phyloP scores from a whole-genome alignment of 2,329 filamentous ascomycete species.

The Exophiala bonariae region DNA sequence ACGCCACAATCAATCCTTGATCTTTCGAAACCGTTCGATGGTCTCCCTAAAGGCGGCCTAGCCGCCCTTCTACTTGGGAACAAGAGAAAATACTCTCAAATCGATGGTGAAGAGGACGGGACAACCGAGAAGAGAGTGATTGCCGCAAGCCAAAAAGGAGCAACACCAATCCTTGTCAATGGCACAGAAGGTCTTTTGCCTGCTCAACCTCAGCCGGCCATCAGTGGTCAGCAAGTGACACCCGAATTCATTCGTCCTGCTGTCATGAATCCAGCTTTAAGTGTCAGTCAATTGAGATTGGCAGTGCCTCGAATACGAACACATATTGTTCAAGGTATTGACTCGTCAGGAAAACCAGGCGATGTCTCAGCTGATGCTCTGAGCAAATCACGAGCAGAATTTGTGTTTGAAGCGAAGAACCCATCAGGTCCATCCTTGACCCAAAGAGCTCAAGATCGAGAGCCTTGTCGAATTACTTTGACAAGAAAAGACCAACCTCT shows the following conservation, averaged over 20 bases:
- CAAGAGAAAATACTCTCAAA: slow-evolving; percentile 76
- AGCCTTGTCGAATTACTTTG: slow-evolving; percentile 81
- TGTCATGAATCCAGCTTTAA: slow-evolving; percentile 77
- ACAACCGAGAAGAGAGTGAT: slow-evolving; percentile 60
- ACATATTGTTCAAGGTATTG: slow-evolving; percentile 78
- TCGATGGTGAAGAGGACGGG: slow-evolving; percentile 74
- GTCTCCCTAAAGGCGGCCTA: slow-evolving; percentile 84
- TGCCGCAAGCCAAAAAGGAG: slow-evolving; percentile 62
- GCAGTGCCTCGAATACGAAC: slow-evolving; percentile 84
- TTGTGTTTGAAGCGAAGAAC: slow-evolving; percentile 87
- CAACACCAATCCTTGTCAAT: slow-evolving; percentile 73
- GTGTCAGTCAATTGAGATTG: slow-evolving; percentile 78
- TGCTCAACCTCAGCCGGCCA: slow-evolving; percentile 62
- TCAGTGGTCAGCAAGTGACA: slow-evolving; percentile 64
- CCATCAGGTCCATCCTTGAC: slow-evolving; percentile 63
- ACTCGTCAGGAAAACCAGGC: slow-evolving; percentile 49
- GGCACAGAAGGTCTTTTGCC: slow-evolving; percentile 75
- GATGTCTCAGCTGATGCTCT: slow-evolving; percentile 38
- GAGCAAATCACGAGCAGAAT: slow-evolving; percentile 62
- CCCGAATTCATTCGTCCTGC: slow-evolving; percentile 87
- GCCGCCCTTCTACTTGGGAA: slow-evolving; percentile 85
- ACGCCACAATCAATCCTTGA: slow-evolving; percentile 81
- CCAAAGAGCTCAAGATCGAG: slow-evolving; percentile 63
- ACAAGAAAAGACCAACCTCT: slow-evolving; percentile 76
- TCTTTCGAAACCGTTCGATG: slow-evolving; percentile 90